Evolutionary conservation across 352 stramenopile genomes (phyloP).

Genomic region (Pythium insidiosum): DNA sequence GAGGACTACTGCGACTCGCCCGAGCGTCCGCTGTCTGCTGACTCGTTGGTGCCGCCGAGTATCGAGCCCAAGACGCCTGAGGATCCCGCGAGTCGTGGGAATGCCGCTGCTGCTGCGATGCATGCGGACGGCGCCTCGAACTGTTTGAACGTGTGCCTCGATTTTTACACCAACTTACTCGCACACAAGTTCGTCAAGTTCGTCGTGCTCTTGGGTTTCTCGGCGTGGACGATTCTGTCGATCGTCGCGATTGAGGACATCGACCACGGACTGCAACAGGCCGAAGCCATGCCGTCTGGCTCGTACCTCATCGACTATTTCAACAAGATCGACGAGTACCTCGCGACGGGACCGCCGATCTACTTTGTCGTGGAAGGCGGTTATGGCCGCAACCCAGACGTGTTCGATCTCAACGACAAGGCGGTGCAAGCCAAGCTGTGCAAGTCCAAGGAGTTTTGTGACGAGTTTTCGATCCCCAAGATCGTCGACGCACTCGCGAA

Average conservation of each 20-base stretch:
- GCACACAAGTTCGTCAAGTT: constrained; percentile 40
- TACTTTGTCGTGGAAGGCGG: constrained; percentile 67
- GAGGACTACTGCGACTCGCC: no score
- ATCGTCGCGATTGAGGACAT: constrained; percentile 44
- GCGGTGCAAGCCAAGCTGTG: constrained; percentile 39
- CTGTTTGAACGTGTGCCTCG: constrained; percentile 35
- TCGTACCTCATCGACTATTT: constrained; percentile 60
- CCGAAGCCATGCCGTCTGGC: constrained; percentile 39
- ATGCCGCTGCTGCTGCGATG: no score
- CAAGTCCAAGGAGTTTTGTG: constrained; percentile 49
- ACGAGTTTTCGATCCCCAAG: constrained; percentile 45
- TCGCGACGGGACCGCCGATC: constrained; percentile 35
- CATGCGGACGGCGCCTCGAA: no score
- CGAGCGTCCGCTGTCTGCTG: no score
- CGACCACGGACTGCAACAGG: constrained; percentile 38
- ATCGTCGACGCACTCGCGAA: constrained; percentile 43
- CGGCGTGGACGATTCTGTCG: constrained; percentile 31
- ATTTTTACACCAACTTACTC: constrained; percentile 35
- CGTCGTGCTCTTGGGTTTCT: constrained; percentile 41
- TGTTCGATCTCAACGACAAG: constrained; percentile 26
- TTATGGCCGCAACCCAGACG: constrained; percentile 34
- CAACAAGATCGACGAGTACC: constrained; percentile 32
- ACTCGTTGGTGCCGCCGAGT: no score
- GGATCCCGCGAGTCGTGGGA: no score
- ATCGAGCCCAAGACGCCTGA: no score